Base-by-base conservation (phyloP, 2,329 filamentous ascomycete species). In the Trichothecium sympodiale region DNA sequence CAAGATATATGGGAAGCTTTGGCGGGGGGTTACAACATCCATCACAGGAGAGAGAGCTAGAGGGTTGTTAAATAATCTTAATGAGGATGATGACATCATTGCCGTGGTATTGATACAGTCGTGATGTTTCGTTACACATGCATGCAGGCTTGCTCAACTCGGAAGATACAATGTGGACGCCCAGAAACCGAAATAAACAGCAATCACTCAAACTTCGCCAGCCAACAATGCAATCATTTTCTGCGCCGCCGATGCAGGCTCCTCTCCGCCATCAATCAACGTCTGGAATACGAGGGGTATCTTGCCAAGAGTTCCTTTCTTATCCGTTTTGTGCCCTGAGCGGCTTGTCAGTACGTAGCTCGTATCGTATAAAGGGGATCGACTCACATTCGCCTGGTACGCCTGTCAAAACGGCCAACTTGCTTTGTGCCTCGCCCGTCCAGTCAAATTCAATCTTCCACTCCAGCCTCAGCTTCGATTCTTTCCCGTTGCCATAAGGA, bases 361-460 rank as follows among this genome's bases (percentile, higher is more conserved):
- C 4, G 33, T 8, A 14, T 38, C 1, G 18, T 15, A 29, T 23
- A 20, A 17, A 17, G 15, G 17, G 26, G 20, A 29, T 14, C 14
- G 14, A 70, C 77, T 69, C 56, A 83, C 79, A 84, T 50, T 71
- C 73, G 7, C 60, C 64, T 1, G 80, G 79, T 29, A 77, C 59
- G 4, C 70, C 69, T 3, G 75, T 59, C 41, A 72, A 51, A 9
- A 78, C 60, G 4, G 57, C 59, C 13, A 83, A 55, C 31, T 61
- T 61, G 44, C 71, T 82, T 46, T 71, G 68, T 4, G 76, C 79
- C 49, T 84, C 80, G 5, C 80, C 80, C 0, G 78, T 79, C 80
- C 79, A 84, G 52, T 84, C 80, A 47, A 84, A 82, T 2, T 57
- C 55, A 30, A 82, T 75, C 32, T 55, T 61, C 80, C 80, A 85